Evolutionary conservation across 1,139 yeast genomes (phyloP).

Genomic region (Saccharomyces hybrid): DNA sequence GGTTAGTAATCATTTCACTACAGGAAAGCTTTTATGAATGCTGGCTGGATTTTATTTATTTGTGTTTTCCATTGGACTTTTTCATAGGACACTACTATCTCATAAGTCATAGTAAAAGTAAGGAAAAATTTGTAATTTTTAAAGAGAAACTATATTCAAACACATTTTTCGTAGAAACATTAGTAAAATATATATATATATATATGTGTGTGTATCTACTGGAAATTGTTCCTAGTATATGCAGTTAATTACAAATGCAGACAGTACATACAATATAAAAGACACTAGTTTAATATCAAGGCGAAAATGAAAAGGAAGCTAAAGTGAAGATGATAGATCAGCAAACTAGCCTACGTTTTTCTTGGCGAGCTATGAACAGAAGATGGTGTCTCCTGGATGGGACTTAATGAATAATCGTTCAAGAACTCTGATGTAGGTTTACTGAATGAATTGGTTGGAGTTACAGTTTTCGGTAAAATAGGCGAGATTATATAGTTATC

Average conservation of each 20-base stretch:
- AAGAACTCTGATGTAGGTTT: slow-evolving; percentile 23
- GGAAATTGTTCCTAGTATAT: background rate
- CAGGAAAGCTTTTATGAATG: background rate
- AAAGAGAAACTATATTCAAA: background rate
- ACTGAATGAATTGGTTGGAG: slow-evolving; percentile 18
- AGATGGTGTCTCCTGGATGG: slow-evolving; percentile 28
- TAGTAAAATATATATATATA: background rate
- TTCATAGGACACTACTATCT: background rate
- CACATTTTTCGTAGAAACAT: background rate
- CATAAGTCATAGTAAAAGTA: background rate
- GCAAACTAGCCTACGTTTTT: background rate
- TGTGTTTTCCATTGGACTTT: background rate
- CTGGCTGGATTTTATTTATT: background rate
- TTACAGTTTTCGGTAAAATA: slow-evolving; percentile 7
- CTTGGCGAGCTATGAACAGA: slow-evolving; percentile 29
- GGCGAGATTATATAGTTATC: background rate
- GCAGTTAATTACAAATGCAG: background rate
- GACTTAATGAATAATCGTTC: slow-evolving; percentile 26
- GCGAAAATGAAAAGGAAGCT: background rate
- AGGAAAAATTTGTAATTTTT: background rate
- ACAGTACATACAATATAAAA: background rate
- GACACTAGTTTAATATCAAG: too few relatives aligned
- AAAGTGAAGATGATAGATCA: background rate
- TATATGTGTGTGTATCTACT: background rate
- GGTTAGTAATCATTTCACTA: background rate